Conservation (phyloP, 106 monocot genomes). For the Allium fistulosum region DNA sequence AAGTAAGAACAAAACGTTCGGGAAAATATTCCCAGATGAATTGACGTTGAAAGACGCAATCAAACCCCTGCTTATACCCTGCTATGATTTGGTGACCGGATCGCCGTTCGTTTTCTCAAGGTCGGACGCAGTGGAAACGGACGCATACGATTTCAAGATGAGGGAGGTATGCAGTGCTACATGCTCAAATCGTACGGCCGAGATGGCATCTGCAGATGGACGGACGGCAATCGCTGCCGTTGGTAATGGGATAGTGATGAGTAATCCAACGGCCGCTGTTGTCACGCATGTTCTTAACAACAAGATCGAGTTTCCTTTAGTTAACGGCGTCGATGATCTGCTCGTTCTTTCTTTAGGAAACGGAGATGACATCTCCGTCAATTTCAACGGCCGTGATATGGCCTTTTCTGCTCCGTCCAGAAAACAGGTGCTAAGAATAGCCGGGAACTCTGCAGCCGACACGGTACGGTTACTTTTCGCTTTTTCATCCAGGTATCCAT, state of each 20-base stretch:
- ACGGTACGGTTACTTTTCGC: constrained; percentile 21
- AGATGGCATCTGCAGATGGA: constrained; percentile 22
- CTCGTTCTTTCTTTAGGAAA: constrained; percentile 51
- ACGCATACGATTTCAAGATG: constrained; percentile 64
- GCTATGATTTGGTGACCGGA: constrained; percentile 62
- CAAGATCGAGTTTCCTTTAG: constrained; percentile 61
- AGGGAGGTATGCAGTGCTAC: constrained; percentile 73
- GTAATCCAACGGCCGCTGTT: constrained; percentile 57
- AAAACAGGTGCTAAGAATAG: constrained; percentile 20
- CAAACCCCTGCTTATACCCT: constrained; percentile 75
- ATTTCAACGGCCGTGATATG: not conserved
- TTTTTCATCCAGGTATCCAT: not conserved
- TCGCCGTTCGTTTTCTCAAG: constrained; percentile 84
- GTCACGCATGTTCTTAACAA: constrained; percentile 77
- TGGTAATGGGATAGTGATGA: constrained; percentile 41
- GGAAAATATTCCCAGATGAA: constrained; percentile 30
- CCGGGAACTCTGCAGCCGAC: constrained; percentile 19
- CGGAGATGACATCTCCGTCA: constrained; percentile 1
- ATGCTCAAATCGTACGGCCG: constrained; percentile 16
- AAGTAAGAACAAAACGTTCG: constrained; percentile 12
- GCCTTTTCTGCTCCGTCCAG: constrained; percentile 3
- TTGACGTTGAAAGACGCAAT: constrained; percentile 63
- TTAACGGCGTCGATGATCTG: constrained; percentile 37
- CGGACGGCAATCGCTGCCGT: constrained; percentile 16
- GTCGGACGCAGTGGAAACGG: constrained; percentile 71